Base-by-base conservation (phyloP, 495 filamentous ascomycete species). In the Aspergillus diversus region DNA sequence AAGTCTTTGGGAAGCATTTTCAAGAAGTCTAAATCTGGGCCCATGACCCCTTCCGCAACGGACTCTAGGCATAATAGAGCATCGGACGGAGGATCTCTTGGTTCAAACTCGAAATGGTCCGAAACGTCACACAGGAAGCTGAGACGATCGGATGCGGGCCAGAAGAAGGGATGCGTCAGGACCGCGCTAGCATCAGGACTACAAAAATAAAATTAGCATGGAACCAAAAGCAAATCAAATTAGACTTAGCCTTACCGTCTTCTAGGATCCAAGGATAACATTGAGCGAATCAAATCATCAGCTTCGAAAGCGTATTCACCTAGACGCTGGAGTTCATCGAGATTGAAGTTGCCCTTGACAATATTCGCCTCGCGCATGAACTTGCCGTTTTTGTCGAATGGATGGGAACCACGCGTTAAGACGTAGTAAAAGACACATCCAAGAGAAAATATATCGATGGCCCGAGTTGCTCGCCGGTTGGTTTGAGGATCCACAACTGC, bases 291-390 rank as follows among this genome's bases (percentile, higher is more conserved):
- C 8, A 99, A 81, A 69, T 96, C 90, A 68, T 88, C 86, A 0
- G 95, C 93, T 75, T 97, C 94, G 66, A 88, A 89, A 5, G 90
- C 88, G 65, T 92, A 92, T 65, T 93, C 89, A 7, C 91, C 92
- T 7, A 96, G 81, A 2, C 82, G 80, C 48, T 88, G 84, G 21
- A 99, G 79, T 27, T 82, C 84, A 58, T 86, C 80, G 56, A 98
- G 83, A 68, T 90, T 87, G 69, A 87, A 91, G 17, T 87, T 82
- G 51, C 91, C 90, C 68, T 94, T 93, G 57, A 96, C 91, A 63
- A 98, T 97, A 75, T 98, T 98, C 65, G 93, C 89, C 75, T 99
- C 95, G 32, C 95, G 88, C 85, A 96, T 95, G 76, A 91, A 97
- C 51, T 92, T 88, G 66, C 94, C 92, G 55, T 91, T 89, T 69